Evolutionary conservation across 352 stramenopile species (phyloP), one percentile per base, ranked within the genome.

Genomic region (Phytopythium montanum): DNA sequence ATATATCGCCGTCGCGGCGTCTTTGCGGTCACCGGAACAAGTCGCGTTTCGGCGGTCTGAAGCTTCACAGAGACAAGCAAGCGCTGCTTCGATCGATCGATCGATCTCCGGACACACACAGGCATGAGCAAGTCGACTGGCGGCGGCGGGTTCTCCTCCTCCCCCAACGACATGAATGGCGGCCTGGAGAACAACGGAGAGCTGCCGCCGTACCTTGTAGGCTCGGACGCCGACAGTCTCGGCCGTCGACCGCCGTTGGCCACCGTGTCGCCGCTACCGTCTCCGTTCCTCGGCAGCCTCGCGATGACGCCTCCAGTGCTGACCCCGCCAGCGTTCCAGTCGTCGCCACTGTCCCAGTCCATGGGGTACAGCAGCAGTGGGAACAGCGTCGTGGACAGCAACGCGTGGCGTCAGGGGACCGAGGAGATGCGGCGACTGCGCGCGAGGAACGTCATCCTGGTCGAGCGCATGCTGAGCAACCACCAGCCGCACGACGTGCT

Each of bases 381-480:
- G 19, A 19, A 13, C 12, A 55, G 3, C n/a, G 25, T 4, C 2
- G 25, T 2, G 13, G 34, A 52, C 45, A 52, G 25, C 45, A 52
- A 52, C 45, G 45, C 45, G 45, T 52, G 45, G 45, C 25, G 31
- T n/a, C n/a, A 55, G 28, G 51, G 51, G 29, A 56, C 51, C 7
- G 29, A 56, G 31, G 51, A 56, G 13, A 41, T 56, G 28, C 12
- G 51, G n/a, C 21, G 72, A 41, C 66, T 81, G 23, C 73, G 76
- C 16, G 73, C 70, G 9, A 69, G 68, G 28, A 68, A 72, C 60
- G 66, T 84, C 25, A 61, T 84, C 25, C 65, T 67, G 25, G 75
- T 87, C 59, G 76, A 87, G 60, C 69, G 76, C 50, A 85, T 85
- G 74, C 67, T 87, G 33, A 73, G 60, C 45, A 74, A 70, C 59